Conservation (phyloP, 768 basidiomycete genomes). For the Lactifluus rugatus region DNA sequence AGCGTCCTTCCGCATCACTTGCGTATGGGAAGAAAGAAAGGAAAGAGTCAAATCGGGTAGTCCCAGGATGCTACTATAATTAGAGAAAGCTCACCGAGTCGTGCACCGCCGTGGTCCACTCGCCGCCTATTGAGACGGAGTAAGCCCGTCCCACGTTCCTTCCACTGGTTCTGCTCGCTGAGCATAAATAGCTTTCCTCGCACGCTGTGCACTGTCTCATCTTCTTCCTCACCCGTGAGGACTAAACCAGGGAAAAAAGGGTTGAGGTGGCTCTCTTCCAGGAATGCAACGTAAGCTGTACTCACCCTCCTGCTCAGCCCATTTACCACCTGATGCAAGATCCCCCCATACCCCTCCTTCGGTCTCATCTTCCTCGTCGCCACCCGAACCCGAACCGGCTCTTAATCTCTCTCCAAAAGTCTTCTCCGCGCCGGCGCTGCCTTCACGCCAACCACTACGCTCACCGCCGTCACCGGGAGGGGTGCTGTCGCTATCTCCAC, state of each 20-base stretch:
- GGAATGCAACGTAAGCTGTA: conserved; percentile 5
- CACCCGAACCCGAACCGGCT: conserved; percentile 36
- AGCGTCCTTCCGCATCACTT: conserved; percentile 83
- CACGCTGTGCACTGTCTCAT: conserved; percentile 65
- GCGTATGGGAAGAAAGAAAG: neutral
- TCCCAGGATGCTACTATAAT: neutral
- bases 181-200: conserved; percentile 68
- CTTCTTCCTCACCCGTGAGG: conserved; percentile 73
- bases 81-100: conserved; percentile 40
- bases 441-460: conserved; percentile 20
- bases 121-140: conserved; percentile 59
- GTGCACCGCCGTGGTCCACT: conserved; percentile 57
- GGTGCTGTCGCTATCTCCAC: conserved; percentile 25
- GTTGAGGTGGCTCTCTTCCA: neutral
- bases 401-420: conserved; percentile 59
- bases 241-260: conserved; percentile 32
- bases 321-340: conserved; percentile 33
- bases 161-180: conserved; percentile 53
- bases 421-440: conserved; percentile 3
- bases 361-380: conserved; percentile 40
- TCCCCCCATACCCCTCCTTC: conserved; percentile 37
- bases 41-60: neutral
- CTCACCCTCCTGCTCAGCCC: conserved; percentile 65
- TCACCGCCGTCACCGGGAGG: conserved; percentile 9
- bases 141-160: conserved; percentile 65